These are phyloP conservation scores for Lachancea sp. DNA, from an alignment of 805 yeast genomes.

Conservation along the genomic window DNA sequence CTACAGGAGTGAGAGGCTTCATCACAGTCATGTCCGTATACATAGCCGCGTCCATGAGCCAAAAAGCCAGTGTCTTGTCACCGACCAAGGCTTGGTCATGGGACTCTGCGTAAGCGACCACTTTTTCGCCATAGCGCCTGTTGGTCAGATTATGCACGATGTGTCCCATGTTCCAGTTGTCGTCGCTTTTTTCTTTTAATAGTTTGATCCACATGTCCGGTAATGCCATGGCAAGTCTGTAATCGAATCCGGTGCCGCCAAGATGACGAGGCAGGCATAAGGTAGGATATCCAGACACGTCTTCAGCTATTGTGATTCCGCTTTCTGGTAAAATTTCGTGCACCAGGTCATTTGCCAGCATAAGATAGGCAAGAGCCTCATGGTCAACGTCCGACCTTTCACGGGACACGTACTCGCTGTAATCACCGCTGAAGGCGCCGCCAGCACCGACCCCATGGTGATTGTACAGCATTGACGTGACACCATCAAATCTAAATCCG, in stretches of 20 bases:
- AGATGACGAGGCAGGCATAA: constrained; percentile 62
- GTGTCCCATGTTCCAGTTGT: constrained; percentile 83
- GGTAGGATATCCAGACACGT: constrained; percentile 96
- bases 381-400: constrained; percentile 69
- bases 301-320: constrained; percentile 85
- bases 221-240: constrained; percentile 90
- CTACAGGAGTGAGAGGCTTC: constrained; percentile 63
- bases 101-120: constrained; percentile 88
- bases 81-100: constrained; percentile 98
- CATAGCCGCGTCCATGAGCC: constrained; percentile 99
- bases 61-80: constrained; percentile 91
- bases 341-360: constrained; percentile 83
- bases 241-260: constrained; percentile 94
- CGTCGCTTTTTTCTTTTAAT: constrained; percentile 75
- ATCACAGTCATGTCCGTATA: constrained; percentile 87
- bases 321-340: constrained; percentile 44
- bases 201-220: constrained; percentile 99
- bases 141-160: constrained; percentile 80
- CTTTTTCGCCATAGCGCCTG: constrained; percentile 80
- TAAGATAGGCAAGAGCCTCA: constrained; percentile 80
- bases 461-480: constrained; percentile 82
- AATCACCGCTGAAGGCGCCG: constrained; percentile 82
- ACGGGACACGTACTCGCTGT: constrained; percentile 75
- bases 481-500: constrained; percentile 96
- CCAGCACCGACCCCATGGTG: constrained; percentile 91